Conservation (phyloP, 352 stramenopile genomes). For the Discostella stelligera region DNA sequence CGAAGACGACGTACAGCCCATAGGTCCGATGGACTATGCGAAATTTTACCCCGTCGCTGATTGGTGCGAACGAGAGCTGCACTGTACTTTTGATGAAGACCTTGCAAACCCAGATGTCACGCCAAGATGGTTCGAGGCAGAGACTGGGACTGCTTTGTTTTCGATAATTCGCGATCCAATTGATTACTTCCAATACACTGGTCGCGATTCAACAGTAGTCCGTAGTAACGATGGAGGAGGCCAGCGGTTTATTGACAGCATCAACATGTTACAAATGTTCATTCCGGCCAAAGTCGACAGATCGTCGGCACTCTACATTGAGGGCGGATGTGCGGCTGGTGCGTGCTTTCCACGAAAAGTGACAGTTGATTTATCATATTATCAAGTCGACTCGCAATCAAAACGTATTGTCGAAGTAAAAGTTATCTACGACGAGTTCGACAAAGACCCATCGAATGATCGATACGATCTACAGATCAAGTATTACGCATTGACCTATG, state of each 20-base stretch:
- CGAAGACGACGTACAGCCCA: constrained; percentile 90
- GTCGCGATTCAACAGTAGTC: constrained; percentile 72
- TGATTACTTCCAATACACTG: constrained; percentile 86
- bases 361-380: constrained; percentile 92
- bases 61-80: constrained; percentile 87
- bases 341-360: constrained; percentile 91
- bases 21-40: constrained; percentile 88
- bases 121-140: constrained; percentile 94
- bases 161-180: constrained; percentile 90
- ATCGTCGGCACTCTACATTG: constrained; percentile 76
- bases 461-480: constrained; percentile 91
- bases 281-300: constrained; percentile 92
- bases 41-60: constrained; percentile 88
- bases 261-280: constrained; percentile 89
- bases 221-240: constrained; percentile 52
- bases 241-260: constrained; percentile 48
- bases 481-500: constrained; percentile 92
- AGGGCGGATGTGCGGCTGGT: constrained; percentile 86
- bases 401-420: constrained; percentile 91
- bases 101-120: constrained; percentile 87
- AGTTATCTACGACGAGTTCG: constrained; percentile 89
- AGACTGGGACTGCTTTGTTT: constrained; percentile 87
- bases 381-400: constrained; percentile 86
- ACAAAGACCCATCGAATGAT: constrained; percentile 86
- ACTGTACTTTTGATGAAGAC: constrained; percentile 93